Base-by-base conservation (phyloP, 2,329 filamentous ascomycete species). In the Stachybotrys echinatus region DNA sequence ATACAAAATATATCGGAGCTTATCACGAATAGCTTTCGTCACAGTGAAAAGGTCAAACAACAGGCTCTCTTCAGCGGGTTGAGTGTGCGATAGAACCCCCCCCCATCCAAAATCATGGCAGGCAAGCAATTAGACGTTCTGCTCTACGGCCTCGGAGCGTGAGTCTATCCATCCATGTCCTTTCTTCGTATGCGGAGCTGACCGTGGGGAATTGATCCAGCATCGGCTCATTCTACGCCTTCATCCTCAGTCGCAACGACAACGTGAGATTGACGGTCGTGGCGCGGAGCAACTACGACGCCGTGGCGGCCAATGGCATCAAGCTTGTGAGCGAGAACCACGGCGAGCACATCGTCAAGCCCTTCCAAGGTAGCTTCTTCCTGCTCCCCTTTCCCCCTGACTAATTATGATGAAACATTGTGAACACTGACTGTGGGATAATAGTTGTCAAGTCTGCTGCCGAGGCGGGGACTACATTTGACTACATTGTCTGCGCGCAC, bases 221-320 rank as follows among this genome's bases (percentile, higher is more conserved):
- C 0, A 80, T 81, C 47, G 79, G 79, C 23, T 79, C 76, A 2
- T 81, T 82, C 54, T 82, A 82, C 56, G 74, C 76, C 7, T 81
- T 80, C 51, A 72, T 81, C 34, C 57, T 81, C 0, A 71, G 66
- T 48, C 70, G 74, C 3, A 65, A 61, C 27, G 54, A 68, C 3
- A 64, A 70, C 23, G 70, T 78, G 18, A 65, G 71, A n/a, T 71
- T 84, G 20, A 83, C 80, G 0, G 78, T 81, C 2, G 75, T 83
- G 42, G 84, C 81, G 42, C 74, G 81, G 21, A 83, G 80, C 1
- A 84, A 85, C 60, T 84, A 80, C 63, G 64, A 71, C 7, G 75
- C 73, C 4, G 79, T 85, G 12, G 74, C 73, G 47, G 61, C 63
- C 12, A 68, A 73, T 27, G 81, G 81, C 10, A 77, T 84, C 60